A percentile compares a stretch with the other conserved stretches of the same genome.
Evolutionary conservation across 2,329 filamentous ascomycete species (phyloP).

Genomic region (Phialophora expanda): DNA sequence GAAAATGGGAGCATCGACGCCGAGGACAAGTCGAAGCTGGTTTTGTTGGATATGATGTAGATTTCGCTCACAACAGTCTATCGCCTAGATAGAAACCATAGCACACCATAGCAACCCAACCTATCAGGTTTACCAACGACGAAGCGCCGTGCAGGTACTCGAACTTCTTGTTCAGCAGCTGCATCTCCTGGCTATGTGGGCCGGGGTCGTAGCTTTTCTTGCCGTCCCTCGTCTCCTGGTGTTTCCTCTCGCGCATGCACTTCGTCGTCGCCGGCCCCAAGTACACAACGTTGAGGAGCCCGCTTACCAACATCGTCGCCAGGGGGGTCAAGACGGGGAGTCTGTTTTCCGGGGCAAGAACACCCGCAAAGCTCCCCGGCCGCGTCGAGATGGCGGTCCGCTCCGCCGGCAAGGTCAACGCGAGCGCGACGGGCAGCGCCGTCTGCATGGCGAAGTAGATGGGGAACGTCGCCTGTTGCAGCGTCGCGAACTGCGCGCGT

Average conservation of each 20-base stretch:
- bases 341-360: constrained; percentile 66
- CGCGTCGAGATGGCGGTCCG: constrained; percentile 43
- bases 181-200: constrained; percentile 85
- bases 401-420: constrained; percentile 78
- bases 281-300: constrained; percentile 70
- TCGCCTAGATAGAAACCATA: constrained; percentile 79
- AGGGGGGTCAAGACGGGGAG: constrained; percentile 72
- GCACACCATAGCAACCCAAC: constrained; percentile 70
- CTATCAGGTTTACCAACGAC: constrained; percentile 75
- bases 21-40: not conserved
- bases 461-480: constrained; percentile 83
- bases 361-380: constrained; percentile 57
- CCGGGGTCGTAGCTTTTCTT: constrained; percentile 82
- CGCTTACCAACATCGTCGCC: constrained; percentile 70
- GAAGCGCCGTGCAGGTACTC: constrained; percentile 79
- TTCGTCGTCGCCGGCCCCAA: constrained; percentile 77
- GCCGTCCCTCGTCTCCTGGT: constrained; percentile 86
- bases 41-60: not conserved
- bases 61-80: constrained; percentile 56
- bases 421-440: constrained; percentile 71
- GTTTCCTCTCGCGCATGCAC: constrained; percentile 75
- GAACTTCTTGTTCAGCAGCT: constrained; percentile 77
- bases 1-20: not conserved
- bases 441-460: constrained; percentile 89
- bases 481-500: constrained; percentile 76